Base-by-base conservation (phyloP, 768 basidiomycete genomes). In the Sporobolomyces phaffii region DNA sequence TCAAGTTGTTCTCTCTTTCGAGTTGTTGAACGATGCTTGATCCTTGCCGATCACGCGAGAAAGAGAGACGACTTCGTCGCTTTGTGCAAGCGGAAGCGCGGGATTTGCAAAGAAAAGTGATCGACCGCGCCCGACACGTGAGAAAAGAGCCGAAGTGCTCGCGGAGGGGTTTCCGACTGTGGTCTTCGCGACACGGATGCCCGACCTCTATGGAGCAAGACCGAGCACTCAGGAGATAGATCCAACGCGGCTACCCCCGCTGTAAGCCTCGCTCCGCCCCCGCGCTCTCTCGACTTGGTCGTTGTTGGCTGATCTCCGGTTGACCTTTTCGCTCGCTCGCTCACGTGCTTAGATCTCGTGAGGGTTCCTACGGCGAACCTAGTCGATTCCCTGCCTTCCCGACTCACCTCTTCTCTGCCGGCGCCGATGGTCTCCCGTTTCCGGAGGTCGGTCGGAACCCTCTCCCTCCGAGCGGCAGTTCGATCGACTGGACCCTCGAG, bases 401-500 rank as follows among this genome's bases (percentile, higher is more conserved):
- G 22, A 58, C 56, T 3, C 56, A 58, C 24, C 56, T 58, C 41
- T 58, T 58, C 43, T 29, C 56, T 3, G 22, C 31, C 22, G 29
- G 22, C 18, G 56, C 20, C 13, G 56, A 44, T 11, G 5, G 13
- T 15, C 43, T 43, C 2, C 18, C 56, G 9, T 20, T 6, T 47
- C 56, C 56, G 10, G 26, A 33, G 14, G 36, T 14, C 3, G n/a
- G 15, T 41, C 56, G 31, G 43, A 33, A 4, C 31, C 41, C 56
- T 7, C 56, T 58, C 28, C 56, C 56, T 45, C 56, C 56, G 44
- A 58, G 56, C 22, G 56, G 56, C 5, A 58, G 56, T 34, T 53
- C 61, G 17, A 68, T 68, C 41, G 66, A 68, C 56, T 68, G 66
- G 66, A 62, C 66, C 20, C 66, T 36, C 54, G 61, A 59, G 18